Evolutionary conservation across 768 basidiomycete species (phyloP).

Genomic region (Leccinum fibrillosum): DNA sequence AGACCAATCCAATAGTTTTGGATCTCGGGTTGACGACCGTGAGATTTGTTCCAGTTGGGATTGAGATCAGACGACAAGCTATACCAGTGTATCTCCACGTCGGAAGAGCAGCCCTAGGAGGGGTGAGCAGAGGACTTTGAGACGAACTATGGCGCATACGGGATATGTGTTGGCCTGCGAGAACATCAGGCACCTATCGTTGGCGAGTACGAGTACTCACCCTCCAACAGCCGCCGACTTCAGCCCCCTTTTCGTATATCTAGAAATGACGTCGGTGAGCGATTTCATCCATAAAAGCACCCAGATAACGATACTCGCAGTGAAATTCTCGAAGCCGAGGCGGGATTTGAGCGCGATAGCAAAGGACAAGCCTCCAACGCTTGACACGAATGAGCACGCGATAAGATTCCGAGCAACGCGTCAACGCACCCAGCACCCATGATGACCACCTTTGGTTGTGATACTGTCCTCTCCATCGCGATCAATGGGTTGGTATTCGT

Average conservation of each 20-base stretch:
- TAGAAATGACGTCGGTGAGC: background rate
- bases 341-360: constrained; percentile 41
- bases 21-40: constrained; percentile 41
- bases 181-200: background rate
- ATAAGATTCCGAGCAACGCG: background rate
- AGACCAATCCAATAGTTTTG: constrained; percentile 42
- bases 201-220: constrained; percentile 30
- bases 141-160: constrained; percentile 5
- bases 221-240: constrained; percentile 53
- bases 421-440: constrained; percentile 22
- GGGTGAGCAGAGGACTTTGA: background rate
- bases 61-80: constrained; percentile 48
- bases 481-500: background rate
- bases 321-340: constrained; percentile 38
- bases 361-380: constrained; percentile 41
- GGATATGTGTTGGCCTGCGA: constrained; percentile 31
- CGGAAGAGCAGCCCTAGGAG: constrained; percentile 43
- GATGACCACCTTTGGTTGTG: constrained; percentile 16
- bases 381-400: constrained; percentile 11
- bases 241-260: constrained; percentile 45
- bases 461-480: background rate
- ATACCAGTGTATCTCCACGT: constrained; percentile 42
- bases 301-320: constrained; percentile 25
- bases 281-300: background rate
- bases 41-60: constrained; percentile 42